Conservation (phyloP, 139 green algal genomes). For the Pycnococcus provasolii region DNA sequence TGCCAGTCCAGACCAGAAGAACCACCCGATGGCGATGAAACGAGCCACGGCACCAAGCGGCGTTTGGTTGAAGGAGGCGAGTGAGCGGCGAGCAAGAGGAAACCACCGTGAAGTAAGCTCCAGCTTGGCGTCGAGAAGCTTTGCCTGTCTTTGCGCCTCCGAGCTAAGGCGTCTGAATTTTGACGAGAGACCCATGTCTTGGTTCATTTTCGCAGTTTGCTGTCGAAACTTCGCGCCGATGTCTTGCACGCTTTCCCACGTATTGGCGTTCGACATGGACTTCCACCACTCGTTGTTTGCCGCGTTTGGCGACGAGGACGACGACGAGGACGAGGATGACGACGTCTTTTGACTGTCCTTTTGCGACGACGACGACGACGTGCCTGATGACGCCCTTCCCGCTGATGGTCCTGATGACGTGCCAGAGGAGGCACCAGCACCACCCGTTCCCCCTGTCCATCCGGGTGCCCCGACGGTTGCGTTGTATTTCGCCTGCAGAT, state of each 20-base stretch:
- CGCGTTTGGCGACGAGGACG: background rate
- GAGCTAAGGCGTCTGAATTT: too few relatives aligned
- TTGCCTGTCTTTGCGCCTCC: too few relatives aligned
- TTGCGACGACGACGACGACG: background rate
- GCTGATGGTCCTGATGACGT: background rate
- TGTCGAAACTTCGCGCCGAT: background rate
- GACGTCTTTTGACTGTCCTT: background rate
- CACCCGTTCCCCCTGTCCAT: background rate
- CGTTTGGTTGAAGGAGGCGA: too few relatives aligned
- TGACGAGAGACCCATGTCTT: too few relatives aligned
- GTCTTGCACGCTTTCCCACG: background rate
- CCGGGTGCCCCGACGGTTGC: background rate
- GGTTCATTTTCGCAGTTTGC: too few relatives aligned
- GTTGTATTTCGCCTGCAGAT: slow-evolving; percentile 1
- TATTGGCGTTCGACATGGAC: background rate
- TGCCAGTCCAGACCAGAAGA: too few relatives aligned
- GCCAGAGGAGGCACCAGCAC: background rate
- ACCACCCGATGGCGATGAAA: too few relatives aligned
- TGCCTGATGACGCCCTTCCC: background rate
- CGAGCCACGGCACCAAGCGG: too few relatives aligned
- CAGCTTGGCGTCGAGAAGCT: too few relatives aligned
- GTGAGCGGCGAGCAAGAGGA: too few relatives aligned
- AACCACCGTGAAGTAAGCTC: too few relatives aligned
- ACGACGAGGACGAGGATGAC: background rate
- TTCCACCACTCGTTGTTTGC: background rate